Evolutionary conservation across 495 filamentous ascomycete genomes (phyloP).

Genomic region (Talaromyces liani): DNA sequence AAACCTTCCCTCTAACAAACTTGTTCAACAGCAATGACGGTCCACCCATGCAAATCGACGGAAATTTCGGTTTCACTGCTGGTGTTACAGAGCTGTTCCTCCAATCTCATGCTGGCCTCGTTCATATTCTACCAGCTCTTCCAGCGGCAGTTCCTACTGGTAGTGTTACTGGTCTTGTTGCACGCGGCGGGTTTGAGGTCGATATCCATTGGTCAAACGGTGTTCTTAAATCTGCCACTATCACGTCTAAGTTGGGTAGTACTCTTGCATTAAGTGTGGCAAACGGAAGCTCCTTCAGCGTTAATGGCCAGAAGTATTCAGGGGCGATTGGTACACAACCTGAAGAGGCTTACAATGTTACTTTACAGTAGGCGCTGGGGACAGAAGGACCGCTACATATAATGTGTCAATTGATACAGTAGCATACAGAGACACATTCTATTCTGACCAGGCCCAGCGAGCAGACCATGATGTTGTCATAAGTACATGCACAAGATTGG

Average conservation of each 20-base stretch:
- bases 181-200: conserved; percentile 19
- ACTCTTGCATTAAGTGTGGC: background rate
- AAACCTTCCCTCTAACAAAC: conserved; percentile 10
- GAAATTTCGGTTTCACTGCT: conserved; percentile 23
- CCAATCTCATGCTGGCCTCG: conserved; percentile 15
- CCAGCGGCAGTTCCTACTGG: conserved; percentile 15
- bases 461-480: background rate
- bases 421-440: background rate
- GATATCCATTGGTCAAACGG: conserved; percentile 19
- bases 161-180: conserved; percentile 16
- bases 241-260: conserved; percentile 7
- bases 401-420: background rate
- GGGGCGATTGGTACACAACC: background rate
- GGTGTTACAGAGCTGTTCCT: conserved; percentile 23
- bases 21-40: conserved; percentile 14
- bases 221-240: conserved; percentile 13
- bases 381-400: background rate
- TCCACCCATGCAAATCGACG: conserved; percentile 23
- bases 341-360: background rate
- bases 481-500: no score
- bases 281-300: background rate
- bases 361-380: background rate
- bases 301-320: background rate
- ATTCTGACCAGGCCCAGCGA: background rate
- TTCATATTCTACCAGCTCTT: conserved; percentile 21